Conservation (phyloP, 257 asterid species). For the Solanum piurae region DNA sequence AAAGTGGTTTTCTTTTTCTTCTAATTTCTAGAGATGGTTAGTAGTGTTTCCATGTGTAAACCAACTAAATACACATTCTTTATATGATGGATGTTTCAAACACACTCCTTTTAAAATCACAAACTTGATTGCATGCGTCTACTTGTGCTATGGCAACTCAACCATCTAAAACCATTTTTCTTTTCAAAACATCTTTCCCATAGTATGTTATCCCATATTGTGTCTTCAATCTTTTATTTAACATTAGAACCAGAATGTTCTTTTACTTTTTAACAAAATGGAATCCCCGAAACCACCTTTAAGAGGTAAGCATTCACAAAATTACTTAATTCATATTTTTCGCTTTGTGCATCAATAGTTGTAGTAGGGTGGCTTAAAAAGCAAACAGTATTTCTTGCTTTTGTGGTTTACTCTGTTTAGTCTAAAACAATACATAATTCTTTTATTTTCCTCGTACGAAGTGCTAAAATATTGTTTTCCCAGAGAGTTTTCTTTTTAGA, state of each 20-base stretch:
- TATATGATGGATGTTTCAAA: not conserved
- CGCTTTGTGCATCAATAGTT: not conserved
- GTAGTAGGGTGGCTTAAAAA: not conserved
- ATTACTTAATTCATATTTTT: not conserved
- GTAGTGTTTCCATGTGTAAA: not conserved
- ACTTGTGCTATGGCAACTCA: not conserved
- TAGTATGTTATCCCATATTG: not conserved
- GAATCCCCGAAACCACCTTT: not conserved
- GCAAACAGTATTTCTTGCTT: not conserved
- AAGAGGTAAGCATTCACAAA: not conserved
- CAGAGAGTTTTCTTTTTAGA: not conserved
- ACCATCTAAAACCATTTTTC: not conserved
- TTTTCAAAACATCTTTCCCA: not conserved
- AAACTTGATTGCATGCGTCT: not conserved
- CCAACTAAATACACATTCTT: not conserved
- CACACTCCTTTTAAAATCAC: not conserved
- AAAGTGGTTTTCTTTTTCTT: not conserved
- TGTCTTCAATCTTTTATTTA: not conserved
- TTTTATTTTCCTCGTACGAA: not conserved
- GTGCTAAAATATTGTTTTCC: not conserved
- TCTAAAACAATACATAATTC: not conserved
- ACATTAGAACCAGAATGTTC: not conserved
- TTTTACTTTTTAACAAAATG: not conserved
- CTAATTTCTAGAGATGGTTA: not conserved
- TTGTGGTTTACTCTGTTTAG: not conserved